Evolutionary conservation across 495 filamentous ascomycete species (phyloP).

Genomic region (Hypoxylon fuscum): DNA sequence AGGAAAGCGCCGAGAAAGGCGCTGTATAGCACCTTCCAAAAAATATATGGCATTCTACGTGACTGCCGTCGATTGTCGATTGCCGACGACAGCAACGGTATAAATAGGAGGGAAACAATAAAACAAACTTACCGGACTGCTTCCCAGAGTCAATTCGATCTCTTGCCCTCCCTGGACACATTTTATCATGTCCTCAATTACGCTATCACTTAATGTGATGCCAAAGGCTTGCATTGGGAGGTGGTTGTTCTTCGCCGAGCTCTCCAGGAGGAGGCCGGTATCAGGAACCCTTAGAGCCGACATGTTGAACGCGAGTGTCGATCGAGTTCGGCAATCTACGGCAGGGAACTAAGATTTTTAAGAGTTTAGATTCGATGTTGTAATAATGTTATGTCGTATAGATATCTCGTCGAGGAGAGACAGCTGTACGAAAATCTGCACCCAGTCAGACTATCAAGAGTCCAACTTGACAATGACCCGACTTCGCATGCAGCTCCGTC

Average conservation of each 20-base stretch:
- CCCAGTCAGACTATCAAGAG: slow-evolving; percentile 46
- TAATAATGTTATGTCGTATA: slow-evolving; percentile 20
- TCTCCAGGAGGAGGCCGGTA: slow-evolving; percentile 55
- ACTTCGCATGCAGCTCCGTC: slow-evolving; percentile 47
- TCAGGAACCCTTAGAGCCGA: slow-evolving; percentile 53
- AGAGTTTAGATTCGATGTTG: no score
- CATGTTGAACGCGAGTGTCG: slow-evolving; percentile 33
- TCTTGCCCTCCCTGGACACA: slow-evolving; percentile 69
- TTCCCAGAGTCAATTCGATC: slow-evolving; percentile 65
- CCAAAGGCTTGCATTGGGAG: slow-evolving; percentile 65
- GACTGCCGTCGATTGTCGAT: slow-evolving; percentile 25
- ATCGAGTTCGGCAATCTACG: no score
- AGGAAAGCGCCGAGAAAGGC: no score
- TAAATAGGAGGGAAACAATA: slow-evolving; percentile 15
- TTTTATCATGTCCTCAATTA: slow-evolving; percentile 76
- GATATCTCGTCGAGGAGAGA: slow-evolving; percentile 36
- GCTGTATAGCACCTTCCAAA: neutral
- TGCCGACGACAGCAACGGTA: slow-evolving; percentile 25
- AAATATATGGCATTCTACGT: neutral
- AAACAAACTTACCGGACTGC: slow-evolving; percentile 60
- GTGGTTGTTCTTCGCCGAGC: slow-evolving; percentile 46
- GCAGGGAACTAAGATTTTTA: no score
- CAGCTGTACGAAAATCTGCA: slow-evolving; percentile 45
- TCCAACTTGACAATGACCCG: slow-evolving; percentile 46
- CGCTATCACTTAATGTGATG: slow-evolving; percentile 68